These are phyloP conservation scores for Cercospora sp. DNA, from an alignment of 2,329 filamentous ascomycete genomes.

Conservation along the genomic window DNA sequence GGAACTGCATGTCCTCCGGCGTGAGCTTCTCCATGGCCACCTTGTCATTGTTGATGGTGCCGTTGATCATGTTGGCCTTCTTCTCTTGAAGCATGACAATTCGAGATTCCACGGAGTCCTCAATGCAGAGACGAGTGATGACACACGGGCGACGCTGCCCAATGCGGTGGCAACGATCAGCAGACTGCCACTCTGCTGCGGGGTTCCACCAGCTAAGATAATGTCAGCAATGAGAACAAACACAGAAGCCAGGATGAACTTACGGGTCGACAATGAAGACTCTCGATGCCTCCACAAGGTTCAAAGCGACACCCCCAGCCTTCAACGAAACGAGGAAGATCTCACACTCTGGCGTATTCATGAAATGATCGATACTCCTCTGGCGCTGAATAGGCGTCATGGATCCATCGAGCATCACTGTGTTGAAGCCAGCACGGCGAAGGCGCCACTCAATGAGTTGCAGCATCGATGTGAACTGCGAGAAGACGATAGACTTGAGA, in stretches of 20 bases:
- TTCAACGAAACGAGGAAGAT: conserved; percentile 96
- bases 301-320: conserved; percentile 91
- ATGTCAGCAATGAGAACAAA: conserved; percentile 11
- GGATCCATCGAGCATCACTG: conserved; percentile 95
- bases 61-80: conserved; percentile 97
- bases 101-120: conserved; percentile 92
- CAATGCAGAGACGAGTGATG: conserved; percentile 91
- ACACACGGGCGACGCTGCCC: conserved; percentile 91
- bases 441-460: conserved; percentile 97
- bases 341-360: conserved; percentile 90
- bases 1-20: conserved; percentile 89
- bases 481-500: conserved; percentile 96
- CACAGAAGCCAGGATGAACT: conserved; percentile 45
- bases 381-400: conserved; percentile 93
- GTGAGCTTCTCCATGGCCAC: conserved; percentile 88
- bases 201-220: conserved; percentile 84
- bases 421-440: conserved; percentile 93
- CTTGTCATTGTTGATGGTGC: conserved; percentile 92
- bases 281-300: conserved; percentile 88
- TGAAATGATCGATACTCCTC: conserved; percentile 92
- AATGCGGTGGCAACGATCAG: conserved; percentile 82
- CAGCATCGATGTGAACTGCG: conserved; percentile 95
- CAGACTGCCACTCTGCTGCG: conserved; percentile 99
- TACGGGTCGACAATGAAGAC: conserved; percentile 93
- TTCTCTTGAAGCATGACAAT: conserved; percentile 98